Evolutionary conservation across 1,284 basidiomycete species (phyloP), one percentile per base, ranked within the genome.

Genomic region (Apiotrichum gamsii): DNA sequence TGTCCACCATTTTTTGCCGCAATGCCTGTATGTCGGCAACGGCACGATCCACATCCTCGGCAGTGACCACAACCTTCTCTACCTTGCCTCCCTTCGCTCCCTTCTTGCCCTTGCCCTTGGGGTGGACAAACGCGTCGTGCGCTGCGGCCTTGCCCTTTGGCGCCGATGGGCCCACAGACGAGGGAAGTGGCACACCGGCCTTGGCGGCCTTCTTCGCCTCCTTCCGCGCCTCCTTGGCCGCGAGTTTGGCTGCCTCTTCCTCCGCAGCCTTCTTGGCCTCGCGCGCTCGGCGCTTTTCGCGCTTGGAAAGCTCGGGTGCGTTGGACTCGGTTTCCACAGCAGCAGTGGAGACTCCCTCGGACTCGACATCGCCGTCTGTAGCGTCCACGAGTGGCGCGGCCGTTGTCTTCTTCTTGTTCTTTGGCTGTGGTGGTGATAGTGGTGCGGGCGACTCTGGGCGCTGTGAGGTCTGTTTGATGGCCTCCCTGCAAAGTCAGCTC

Each of bases 191-290:
- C 5, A 36, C 39, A 1, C 46, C 43, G 4, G 30, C 43, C 31
- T 51, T 51, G 30, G 30, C 33, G 1, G 45, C 53, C 50, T 59
- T 62, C 49, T 59, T 61, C 4, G 56, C 57, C 10, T 53, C 52
- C 45, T 61, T 66, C 18, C 54, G 51, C 13, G 57, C 54, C 41
- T 61, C 65, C 37, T 64, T 65, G 15, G 45, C n/a, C 3, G 53
- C 57, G 10, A 44, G 44, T 32, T 59, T 60, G 19, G 54, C 58
- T 8, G 57, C 59, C 33, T 64, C 61, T 32, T 72, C 75, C 54
- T 79, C 70, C 2, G 67, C 79, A 47, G 81, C 82, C 72, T 88
- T 91, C 56, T 81, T 84, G 6, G 82, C 83, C 66, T 93, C 86
- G 42, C 81, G 77, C 6, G 84, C 82, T 45, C 83, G 78, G 38